These are phyloP conservation scores for Mycena belliarum DNA, from an alignment of 768 basidiomycete species.

Conservation along the genomic window DNA sequence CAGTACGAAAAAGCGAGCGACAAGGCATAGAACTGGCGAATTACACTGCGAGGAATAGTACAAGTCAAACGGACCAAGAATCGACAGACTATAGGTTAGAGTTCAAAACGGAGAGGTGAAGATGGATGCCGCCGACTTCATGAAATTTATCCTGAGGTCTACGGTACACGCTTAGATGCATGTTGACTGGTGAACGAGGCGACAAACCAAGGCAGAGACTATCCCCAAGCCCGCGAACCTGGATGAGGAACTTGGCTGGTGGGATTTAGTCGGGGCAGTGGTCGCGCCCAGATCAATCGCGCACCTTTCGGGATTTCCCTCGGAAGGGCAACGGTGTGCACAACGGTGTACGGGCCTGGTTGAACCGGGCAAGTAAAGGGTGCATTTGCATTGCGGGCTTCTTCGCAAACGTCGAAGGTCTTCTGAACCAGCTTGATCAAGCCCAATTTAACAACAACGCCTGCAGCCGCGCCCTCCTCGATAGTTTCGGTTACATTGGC, in stretches of 20 bases:
- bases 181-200: background rate
- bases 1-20: too few relatives aligned
- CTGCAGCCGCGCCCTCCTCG: constrained; percentile 88
- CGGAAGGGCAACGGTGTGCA: constrained; percentile 84
- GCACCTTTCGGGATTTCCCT: constrained; percentile 86
- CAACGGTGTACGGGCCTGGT: constrained; percentile 67
- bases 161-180: background rate
- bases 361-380: constrained; percentile 84
- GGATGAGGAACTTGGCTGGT: constrained; percentile 81
- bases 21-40: too few relatives aligned
- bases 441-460: constrained; percentile 93
- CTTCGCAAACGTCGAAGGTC: constrained; percentile 86
- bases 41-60: background rate
- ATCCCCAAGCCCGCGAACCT: constrained; percentile 69
- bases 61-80: too few relatives aligned
- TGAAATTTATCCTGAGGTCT: constrained; percentile 77
- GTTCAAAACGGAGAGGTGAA: constrained; percentile 28
- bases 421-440: constrained; percentile 86
- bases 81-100: too few relatives aligned
- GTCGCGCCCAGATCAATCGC: constrained; percentile 12
- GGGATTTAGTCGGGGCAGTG: constrained; percentile 7
- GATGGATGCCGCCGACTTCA: constrained; percentile 38
- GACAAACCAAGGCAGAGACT: constrained; percentile 66
- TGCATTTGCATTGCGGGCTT: constrained; percentile 82
- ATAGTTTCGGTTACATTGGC: constrained; percentile 61